Evolutionary conservation across 129 eudicot species (phyloP).

Genomic region (Escallonia herrerae): DNA sequence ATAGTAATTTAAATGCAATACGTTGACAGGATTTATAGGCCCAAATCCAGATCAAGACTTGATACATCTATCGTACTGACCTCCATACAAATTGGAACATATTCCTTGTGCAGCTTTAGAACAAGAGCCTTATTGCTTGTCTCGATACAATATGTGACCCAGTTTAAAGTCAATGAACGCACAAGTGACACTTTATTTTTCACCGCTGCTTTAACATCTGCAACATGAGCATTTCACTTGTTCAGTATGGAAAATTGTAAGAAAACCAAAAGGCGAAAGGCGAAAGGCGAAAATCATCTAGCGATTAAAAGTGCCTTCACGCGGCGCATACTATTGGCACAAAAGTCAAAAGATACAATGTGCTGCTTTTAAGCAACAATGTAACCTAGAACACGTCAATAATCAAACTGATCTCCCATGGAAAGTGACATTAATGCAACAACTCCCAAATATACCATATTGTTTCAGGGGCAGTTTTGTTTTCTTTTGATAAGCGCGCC

Average conservation of each 20-base stretch:
- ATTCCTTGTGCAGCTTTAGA: constrained; percentile 91
- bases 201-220: constrained; percentile 89
- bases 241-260: not conserved
- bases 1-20: not conserved
- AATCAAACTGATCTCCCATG: too few species aligned
- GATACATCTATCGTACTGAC: constrained; percentile 38
- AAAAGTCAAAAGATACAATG: not conserved
- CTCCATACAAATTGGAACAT: constrained; percentile 98
- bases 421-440: too few species aligned
- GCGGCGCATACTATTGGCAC: not conserved
- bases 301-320: not conserved
- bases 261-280: not conserved
- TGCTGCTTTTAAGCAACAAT: too few species aligned
- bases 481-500: too few species aligned
- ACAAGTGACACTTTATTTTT: constrained; percentile 98
- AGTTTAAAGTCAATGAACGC: constrained; percentile 80
- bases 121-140: constrained; percentile 83
- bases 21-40: not conserved
- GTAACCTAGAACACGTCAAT: too few species aligned
- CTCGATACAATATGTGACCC: constrained; percentile 93
- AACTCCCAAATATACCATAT: too few species aligned
- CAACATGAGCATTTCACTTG: constrained; percentile 20
- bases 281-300: not conserved
- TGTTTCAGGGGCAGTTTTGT: too few species aligned
- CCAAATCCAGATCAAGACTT: constrained; percentile 1